phyloP scores from a whole-genome alignment of 108 stramenopile genomes.

The Pseudonitzschia multiseries region DNA sequence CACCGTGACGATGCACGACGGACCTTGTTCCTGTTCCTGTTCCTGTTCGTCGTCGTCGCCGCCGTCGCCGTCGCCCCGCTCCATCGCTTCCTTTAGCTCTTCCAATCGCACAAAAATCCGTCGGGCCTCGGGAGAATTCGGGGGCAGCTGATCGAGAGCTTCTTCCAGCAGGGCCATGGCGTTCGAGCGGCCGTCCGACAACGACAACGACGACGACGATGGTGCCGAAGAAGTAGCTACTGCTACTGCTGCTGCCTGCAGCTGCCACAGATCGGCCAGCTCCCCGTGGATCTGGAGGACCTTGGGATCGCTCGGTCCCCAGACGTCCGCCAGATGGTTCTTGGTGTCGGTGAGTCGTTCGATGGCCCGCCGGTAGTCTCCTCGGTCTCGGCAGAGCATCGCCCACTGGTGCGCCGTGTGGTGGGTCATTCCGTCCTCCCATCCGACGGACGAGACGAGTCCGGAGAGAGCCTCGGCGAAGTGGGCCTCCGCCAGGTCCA shows the following conservation, averaged over 20 bases:
- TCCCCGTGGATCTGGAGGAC: neutral
- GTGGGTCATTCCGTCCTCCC: neutral
- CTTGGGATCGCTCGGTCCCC: neutral
- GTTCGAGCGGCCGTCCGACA: neutral
- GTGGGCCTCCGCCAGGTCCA: neutral
- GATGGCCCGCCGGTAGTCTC: neutral
- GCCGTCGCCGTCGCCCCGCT: too few species aligned
- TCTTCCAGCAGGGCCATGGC: slow-evolving; percentile 1
- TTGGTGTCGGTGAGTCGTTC: neutral
- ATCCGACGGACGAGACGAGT: neutral
- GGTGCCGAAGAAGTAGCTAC: too few species aligned
- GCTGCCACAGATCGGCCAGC: neutral
- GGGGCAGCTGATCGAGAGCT: neutral
- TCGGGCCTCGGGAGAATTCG: neutral
- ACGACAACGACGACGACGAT: neutral
- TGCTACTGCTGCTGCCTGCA: too few species aligned
- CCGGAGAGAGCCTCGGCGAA: neutral
- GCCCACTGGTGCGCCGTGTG: neutral
- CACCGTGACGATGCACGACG: too few species aligned
- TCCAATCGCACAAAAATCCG: slow-evolving; percentile 6
- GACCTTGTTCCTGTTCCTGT: neutral
- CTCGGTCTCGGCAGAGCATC: neutral
- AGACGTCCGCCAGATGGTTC: neutral
- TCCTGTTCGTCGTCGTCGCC: neutral
- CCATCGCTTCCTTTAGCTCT: neutral